A percentile compares a stretch with the other conserved stretches of the same genome.
Evolutionary conservation across 306 rosid species (phyloP).

Genomic region (Alnus glutinosa): DNA sequence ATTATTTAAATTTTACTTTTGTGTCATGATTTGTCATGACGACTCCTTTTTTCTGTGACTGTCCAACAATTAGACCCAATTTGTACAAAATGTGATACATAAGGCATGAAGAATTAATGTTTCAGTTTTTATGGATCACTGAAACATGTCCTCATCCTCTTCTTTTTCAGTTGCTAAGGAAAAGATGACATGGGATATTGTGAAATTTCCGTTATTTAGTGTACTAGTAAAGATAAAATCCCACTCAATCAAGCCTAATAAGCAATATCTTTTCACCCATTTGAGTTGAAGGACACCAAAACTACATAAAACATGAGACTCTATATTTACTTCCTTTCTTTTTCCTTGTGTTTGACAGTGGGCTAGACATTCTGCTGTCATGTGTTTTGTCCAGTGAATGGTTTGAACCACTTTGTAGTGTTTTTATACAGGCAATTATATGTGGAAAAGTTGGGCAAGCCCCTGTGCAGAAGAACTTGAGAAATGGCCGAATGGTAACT

Average conservation of each 20-base stretch:
- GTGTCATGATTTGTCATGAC: background rate
- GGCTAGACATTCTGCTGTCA: background rate
- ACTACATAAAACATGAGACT: background rate
- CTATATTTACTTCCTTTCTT: background rate
- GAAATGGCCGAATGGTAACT: conserved; percentile 77
- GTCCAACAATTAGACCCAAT: conserved; percentile 6
- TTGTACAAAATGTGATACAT: background rate
- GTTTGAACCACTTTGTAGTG: conserved; percentile 29
- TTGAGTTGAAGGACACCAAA: background rate
- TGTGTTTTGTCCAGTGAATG: conserved; percentile 13
- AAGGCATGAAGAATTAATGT: conserved; percentile 7
- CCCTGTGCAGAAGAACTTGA: conserved; percentile 91
- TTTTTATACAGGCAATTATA: conserved; percentile 69
- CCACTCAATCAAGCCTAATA: no score
- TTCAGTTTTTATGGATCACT: conserved; percentile 7
- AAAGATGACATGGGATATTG: background rate
- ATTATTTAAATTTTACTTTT: background rate
- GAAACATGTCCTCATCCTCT: background rate
- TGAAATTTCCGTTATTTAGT: background rate
- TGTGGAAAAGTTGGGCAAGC: conserved; percentile 96
- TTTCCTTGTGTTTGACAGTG: background rate
- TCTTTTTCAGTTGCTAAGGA: background rate
- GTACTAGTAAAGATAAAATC: background rate
- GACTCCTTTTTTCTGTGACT: conserved; percentile 12
- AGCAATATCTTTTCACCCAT: background rate